Base-by-base conservation (phyloP, 176 grass and related monocot genomes). In the Tillandsia leiboldiana region DNA sequence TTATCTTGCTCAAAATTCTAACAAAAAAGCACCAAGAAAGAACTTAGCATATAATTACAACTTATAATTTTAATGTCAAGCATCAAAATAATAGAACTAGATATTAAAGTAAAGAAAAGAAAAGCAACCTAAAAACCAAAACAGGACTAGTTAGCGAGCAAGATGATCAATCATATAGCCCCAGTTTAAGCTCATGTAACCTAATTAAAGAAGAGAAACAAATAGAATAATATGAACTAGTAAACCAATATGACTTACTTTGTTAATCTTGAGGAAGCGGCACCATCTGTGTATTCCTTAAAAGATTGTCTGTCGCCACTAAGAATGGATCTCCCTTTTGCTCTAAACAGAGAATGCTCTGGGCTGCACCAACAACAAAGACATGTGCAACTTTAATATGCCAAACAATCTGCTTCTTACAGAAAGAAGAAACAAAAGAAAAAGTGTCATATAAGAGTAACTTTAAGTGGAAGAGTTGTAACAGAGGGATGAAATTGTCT, bases 271-370 rank as follows among this genome's bases (percentile, higher is more conserved):
- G 87, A 85, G 68, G 84, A 69, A 82, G 77, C 82, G 79, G 74
- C 87, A 86, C 83, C 74, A 83, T 96, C 94, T 33, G 84, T 26
- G 48, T 82, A 91, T 77, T 91, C 89, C 59, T 75, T 86, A 83
- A 87, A 85, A 66, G 89, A 68, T 72, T 88, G 82, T 33, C 80
- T 85, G 50, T 91, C 89, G 69, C 82, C 89, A 77, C 94, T 84
- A 90, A 99, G 94, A 77, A 90, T 90, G 14, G 94, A 99, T 79
- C 89, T 83, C 79, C 82, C 94, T 18, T 51, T 87, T 75, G 89
- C 85, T 84, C 78, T 90, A 76, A 78, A 78, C 78, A 93, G 74
- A 64, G 84, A 84, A 85, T 93, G 81, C 80, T 99, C 94, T 17
- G 87, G 94, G 78, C 94, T 99, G 80, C 72, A 88, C 10, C 26